Evolutionary conservation across 2,329 filamentous ascomycete species (phyloP).

Genomic region (Paecilomyces variotii): DNA sequence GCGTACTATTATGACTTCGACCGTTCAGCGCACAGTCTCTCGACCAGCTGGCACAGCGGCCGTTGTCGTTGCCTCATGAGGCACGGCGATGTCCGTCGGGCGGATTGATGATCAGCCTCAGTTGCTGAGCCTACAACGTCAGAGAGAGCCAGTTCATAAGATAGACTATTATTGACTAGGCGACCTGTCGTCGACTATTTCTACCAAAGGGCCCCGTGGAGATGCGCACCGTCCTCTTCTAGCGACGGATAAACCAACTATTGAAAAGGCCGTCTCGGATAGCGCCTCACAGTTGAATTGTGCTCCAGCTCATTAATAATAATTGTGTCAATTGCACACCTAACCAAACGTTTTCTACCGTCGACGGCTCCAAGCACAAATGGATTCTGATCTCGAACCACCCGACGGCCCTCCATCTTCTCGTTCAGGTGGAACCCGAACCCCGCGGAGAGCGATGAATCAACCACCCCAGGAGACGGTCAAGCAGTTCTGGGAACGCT

Average conservation of each 20-base stretch:
- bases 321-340: not conserved
- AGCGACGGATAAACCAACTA: too few species aligned
- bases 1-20: not conserved
- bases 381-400: constrained; percentile 23
- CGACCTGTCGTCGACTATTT: not conserved
- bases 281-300: not conserved
- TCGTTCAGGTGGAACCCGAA: constrained; percentile 20
- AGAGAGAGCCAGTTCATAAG: not conserved
- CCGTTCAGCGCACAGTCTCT: not conserved
- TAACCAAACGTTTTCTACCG: not conserved
- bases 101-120: not conserved
- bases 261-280: not conserved
- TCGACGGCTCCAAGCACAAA: constrained; percentile 3
- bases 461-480: constrained; percentile 60
- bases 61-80: not conserved
- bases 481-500: constrained; percentile 66
- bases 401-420: constrained; percentile 18
- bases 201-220: not conserved
- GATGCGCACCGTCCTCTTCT: too few species aligned
- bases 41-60: not conserved
- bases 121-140: not conserved
- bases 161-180: not conserved
- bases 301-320: not conserved
- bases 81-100: not conserved
- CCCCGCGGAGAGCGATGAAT: constrained; percentile 35